Evolutionary conservation across 306 rosid species (phyloP), one percentile per base, ranked within the genome.

Genomic region (Castanea sativa): DNA sequence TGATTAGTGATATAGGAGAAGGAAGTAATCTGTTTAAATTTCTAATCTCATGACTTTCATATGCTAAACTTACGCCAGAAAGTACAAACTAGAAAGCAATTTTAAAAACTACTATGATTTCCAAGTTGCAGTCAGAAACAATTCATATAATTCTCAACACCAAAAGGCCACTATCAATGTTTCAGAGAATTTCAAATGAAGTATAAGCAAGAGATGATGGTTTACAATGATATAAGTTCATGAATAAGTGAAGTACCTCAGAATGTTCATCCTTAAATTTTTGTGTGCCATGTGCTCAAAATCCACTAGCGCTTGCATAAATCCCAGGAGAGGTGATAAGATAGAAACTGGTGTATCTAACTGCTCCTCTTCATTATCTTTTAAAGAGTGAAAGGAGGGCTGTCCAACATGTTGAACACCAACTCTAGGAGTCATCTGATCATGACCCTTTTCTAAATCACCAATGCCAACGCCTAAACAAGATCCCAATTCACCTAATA

Each of bases 211-310:
- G n/a, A 61, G 25, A 23, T 5, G 5, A 35, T 41, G n/a, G 61
- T 57, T 38, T 3, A 19, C 25, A 56, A 75, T 32, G 64, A 61
- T 19, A 55, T 45, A 12, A 59, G 76, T 73, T 3, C 49, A 69
- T 76, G 55, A 58, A 2, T 60, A 25, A 51, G 23, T 70, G 71
- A 73, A 45, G 78, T 82, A 95, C 98, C 98, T 92, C 69, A 64
- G 16, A 14, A 56, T 74, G 74, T 82, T 77, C 12, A 52, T 75
- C 79, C 80, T 85, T 18, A 95, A 43, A 69, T 86, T 91, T 3
- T 88, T 74, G 74, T 71, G 75, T 41, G 88, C 77, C 45, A 73
- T 81, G 68, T 58, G 80, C 71, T 88, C 92, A 70, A 91, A 92
- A 73, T 86, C 90, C 25, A 55, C 78, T 43, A 86, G 79, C 19